Conservation (phyloP, 768 basidiomycete species). For the Lactarius hengduanensis region DNA sequence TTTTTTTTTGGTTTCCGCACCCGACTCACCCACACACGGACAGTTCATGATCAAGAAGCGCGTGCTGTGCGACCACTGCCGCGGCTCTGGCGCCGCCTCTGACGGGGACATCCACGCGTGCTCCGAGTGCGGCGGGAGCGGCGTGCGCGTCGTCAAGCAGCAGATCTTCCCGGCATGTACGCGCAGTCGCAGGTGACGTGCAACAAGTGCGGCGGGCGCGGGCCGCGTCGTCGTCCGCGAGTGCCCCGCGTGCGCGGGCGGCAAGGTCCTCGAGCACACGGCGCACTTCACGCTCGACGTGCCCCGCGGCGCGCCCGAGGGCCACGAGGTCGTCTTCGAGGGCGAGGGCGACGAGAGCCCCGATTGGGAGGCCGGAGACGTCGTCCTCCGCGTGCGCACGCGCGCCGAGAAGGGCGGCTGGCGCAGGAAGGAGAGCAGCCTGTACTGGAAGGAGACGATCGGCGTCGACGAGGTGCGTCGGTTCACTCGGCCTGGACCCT, state of each 20-base stretch:
- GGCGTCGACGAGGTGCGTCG: conserved; percentile 78
- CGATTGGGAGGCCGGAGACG: conserved; percentile 95
- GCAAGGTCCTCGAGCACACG: conserved; percentile 77
- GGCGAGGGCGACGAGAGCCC: conserved; percentile 97
- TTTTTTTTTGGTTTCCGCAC: too few relatives aligned
- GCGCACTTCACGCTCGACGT: conserved; percentile 86
- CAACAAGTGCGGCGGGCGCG: conserved; percentile 82
- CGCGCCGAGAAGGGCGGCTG: conserved; percentile 76
- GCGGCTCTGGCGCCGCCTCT: conserved; percentile 91
- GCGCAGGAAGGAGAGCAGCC: conserved; percentile 83
- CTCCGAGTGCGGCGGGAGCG: conserved; percentile 76
- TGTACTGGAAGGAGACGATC: conserved; percentile 92
- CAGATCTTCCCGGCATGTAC: conserved; percentile 97
- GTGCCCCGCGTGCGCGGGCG: conserved; percentile 81
- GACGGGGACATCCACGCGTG: conserved; percentile 89
- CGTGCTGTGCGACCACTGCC: conserved; percentile 94
- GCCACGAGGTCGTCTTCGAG: conserved; percentile 88
- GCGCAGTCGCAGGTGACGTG: conserved; percentile 84
- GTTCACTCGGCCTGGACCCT: too few relatives aligned
- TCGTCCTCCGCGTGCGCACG: conserved; percentile 81
- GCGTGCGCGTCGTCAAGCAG: conserved; percentile 82
- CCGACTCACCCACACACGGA: background rate
- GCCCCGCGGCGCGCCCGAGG: conserved; percentile 86
- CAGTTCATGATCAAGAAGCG: conserved; percentile 93
- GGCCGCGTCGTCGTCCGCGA: conserved; percentile 70